Evolutionary conservation across 495 filamentous ascomycete genomes (phyloP).

Genomic region (Penicillium cataractarum): DNA sequence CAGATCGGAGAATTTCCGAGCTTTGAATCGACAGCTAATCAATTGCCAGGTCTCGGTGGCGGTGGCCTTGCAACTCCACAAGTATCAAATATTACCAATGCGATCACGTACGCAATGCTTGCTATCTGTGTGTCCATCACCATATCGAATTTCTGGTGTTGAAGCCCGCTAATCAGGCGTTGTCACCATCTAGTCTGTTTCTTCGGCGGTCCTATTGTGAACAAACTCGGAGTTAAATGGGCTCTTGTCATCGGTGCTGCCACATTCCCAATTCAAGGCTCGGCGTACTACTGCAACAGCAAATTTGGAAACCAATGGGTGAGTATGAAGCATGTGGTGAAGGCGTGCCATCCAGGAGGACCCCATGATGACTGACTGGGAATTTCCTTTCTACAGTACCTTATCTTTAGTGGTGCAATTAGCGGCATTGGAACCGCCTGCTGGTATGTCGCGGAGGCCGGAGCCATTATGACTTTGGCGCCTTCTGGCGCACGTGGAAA

Average conservation of each 20-base stretch:
- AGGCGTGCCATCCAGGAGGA: not conserved
- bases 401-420: constrained; percentile 37
- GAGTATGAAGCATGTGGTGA: not conserved
- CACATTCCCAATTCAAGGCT: constrained; percentile 38
- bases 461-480: constrained; percentile 36
- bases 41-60: constrained; percentile 31
- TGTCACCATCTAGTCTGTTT: constrained; percentile 20
- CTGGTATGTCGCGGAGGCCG: constrained; percentile 39
- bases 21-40: constrained; percentile 9
- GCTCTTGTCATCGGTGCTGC: constrained; percentile 32
- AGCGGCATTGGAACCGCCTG: constrained; percentile 35
- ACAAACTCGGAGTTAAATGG: constrained; percentile 41
- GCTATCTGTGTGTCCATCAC: constrained; percentile 24
- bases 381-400: constrained; percentile 21
- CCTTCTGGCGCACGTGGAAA: constrained; percentile 37
- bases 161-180: not conserved
- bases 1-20: not conserved
- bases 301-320: constrained; percentile 38
- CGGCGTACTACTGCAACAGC: constrained; percentile 39
- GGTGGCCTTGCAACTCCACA: constrained; percentile 36
- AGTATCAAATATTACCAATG: constrained; percentile 33
- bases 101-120: constrained; percentile 32
- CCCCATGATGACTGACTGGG: not conserved
- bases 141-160: not conserved
- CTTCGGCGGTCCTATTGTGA: constrained; percentile 35